Conservation (phyloP, 2,329 filamentous ascomycete genomes). For the Colletotrichum spaethianum region DNA sequence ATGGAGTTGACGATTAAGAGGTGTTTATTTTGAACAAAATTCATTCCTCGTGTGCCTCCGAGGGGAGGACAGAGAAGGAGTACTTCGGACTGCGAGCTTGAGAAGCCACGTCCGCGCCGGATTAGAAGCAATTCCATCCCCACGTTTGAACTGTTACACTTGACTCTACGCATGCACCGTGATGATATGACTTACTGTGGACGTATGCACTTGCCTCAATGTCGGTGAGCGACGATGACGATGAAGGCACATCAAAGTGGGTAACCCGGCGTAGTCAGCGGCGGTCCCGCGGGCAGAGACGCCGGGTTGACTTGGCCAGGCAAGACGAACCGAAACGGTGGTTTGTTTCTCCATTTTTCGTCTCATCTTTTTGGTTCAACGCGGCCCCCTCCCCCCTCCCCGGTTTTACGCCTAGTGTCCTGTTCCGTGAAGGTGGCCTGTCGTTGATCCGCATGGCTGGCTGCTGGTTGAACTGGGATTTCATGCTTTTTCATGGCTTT, state of each 20-base stretch:
- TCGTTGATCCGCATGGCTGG: too few relatives aligned
- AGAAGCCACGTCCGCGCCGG: constrained; percentile 28
- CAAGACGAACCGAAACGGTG: neutral
- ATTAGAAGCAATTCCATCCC: constrained; percentile 30
- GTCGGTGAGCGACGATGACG: constrained; percentile 30
- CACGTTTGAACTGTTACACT: constrained; percentile 17
- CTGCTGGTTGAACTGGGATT: too few relatives aligned
- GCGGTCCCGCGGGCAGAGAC: too few relatives aligned
- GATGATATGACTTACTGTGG: neutral
- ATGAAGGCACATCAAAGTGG: neutral
- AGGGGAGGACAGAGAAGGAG: neutral
- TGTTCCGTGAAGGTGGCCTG: neutral
- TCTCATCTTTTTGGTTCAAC: too few relatives aligned
- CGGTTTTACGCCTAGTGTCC: neutral
- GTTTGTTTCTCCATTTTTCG: too few relatives aligned
- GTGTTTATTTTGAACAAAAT: neutral
- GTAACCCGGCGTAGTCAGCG: neutral
- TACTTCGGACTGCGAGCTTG: constrained; percentile 29
- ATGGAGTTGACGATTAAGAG: constrained; percentile 39
- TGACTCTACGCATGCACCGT: neutral
- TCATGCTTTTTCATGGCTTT: neutral
- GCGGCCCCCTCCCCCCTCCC: neutral
- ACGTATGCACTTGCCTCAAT: constrained; percentile 2
- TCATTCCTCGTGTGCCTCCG: neutral
- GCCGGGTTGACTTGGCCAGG: neutral